phyloP scores from a whole-genome alignment of 768 basidiomycete species.

The Macrolepiota albuminosa region DNA sequence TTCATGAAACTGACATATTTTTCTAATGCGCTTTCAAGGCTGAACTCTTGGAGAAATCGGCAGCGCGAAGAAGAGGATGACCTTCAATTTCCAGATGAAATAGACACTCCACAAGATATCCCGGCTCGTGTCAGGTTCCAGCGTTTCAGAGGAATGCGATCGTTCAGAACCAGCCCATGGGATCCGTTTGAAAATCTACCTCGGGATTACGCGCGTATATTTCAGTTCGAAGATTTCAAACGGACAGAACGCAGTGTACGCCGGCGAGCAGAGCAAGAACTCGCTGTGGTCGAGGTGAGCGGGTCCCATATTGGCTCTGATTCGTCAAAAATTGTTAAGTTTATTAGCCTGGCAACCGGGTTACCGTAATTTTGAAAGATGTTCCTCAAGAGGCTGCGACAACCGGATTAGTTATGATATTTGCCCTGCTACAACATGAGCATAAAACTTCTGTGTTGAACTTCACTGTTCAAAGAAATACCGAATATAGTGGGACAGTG shows the following conservation, averaged over 20 bases:
- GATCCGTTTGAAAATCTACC: constrained; percentile 96
- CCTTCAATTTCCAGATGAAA: constrained; percentile 89
- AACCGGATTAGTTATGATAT: constrained; percentile 55
- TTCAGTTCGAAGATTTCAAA: constrained; percentile 94
- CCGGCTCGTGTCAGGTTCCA: constrained; percentile 82
- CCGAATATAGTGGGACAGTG: constrained; percentile 86
- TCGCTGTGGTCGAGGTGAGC: constrained; percentile 58
- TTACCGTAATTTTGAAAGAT: constrained; percentile 70
- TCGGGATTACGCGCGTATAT: constrained; percentile 89
- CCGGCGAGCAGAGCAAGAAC: constrained; percentile 61
- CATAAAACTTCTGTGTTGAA: constrained; percentile 93
- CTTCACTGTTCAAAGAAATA: constrained; percentile 91
- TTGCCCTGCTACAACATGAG: constrained; percentile 89
- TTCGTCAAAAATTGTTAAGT: background rate
- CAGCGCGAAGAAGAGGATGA: constrained; percentile 78
- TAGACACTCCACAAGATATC: constrained; percentile 87
- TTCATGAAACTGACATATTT: background rate
- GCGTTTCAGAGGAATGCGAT: constrained; percentile 85
- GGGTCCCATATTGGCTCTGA: background rate
- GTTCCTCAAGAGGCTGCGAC: constrained; percentile 62
- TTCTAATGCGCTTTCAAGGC: constrained; percentile 33
- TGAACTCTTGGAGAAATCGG: constrained; percentile 65
- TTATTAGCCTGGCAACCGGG: constrained; percentile 72
- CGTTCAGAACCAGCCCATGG: constrained; percentile 95
- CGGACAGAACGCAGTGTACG: constrained; percentile 72